Evolutionary conservation across 306 rosid genomes (phyloP).

Genomic region (Prunus fruticosa): DNA sequence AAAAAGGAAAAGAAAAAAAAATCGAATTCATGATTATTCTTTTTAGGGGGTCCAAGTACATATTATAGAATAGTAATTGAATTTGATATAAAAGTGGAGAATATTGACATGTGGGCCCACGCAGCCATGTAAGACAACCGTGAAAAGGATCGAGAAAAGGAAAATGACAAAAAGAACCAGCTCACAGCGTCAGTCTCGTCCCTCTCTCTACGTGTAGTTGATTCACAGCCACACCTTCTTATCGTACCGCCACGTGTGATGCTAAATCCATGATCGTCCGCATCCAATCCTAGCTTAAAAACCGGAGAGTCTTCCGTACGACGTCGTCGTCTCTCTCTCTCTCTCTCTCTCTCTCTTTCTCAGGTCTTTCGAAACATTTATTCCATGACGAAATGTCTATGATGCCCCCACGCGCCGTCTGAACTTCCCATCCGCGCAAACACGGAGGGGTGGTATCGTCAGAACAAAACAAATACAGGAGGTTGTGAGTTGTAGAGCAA

Average conservation of each 20-base stretch:
- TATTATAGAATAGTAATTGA: background rate
- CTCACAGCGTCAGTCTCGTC: background rate
- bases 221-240: background rate
- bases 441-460: slow-evolving; percentile 11
- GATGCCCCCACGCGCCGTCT: too few species aligned
- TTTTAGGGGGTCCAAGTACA: background rate
- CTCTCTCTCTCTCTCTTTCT: background rate
- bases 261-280: background rate
- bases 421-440: background rate
- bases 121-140: background rate
- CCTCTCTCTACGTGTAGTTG: background rate
- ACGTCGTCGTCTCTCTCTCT: background rate
- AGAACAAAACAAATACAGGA: background rate
- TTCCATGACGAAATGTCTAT: background rate
- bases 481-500: background rate
- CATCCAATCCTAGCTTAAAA: background rate
- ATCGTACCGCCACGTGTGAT: background rate
- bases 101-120: background rate
- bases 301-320: background rate
- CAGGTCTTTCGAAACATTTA: background rate
- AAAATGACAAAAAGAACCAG: slow-evolving; percentile 15
- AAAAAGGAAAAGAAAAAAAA: background rate
- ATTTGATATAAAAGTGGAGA: background rate
- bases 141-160: background rate
- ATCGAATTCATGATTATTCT: background rate